Conservation (phyloP, 768 basidiomycete genomes). For the Postia placenta region DNA sequence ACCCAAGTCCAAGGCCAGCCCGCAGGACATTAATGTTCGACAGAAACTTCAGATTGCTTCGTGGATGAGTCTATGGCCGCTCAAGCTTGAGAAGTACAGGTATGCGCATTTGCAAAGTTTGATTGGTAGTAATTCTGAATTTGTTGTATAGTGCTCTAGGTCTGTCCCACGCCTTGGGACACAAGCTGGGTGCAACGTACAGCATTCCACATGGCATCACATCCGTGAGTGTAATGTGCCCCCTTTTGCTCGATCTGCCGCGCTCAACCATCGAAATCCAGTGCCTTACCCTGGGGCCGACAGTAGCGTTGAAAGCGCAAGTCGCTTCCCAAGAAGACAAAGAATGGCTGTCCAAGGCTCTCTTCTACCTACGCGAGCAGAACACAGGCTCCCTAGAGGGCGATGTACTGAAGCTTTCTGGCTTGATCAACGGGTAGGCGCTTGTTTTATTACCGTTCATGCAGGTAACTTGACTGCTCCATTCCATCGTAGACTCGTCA, state of each 20-base stretch:
- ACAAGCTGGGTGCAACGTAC: constrained; percentile 68
- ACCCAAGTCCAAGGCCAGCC: constrained; percentile 55
- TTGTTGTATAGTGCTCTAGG: constrained; percentile 47
- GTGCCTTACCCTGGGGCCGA: constrained; percentile 69
- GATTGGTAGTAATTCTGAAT: background rate
- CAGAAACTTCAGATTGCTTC: constrained; percentile 69
- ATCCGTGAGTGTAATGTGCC: constrained; percentile 41
- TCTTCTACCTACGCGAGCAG: constrained; percentile 54
- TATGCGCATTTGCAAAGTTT: constrained; percentile 13
- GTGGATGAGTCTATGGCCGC: constrained; percentile 79
- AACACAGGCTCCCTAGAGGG: constrained; percentile 60
- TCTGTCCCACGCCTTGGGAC: constrained; percentile 70
- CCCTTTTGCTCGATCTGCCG: background rate
- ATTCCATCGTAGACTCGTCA: constrained; percentile 45
- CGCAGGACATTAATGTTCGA: constrained; percentile 48
- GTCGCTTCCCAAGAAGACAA: constrained; percentile 58
- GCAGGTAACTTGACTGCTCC: too few relatives aligned
- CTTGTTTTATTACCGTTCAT: background rate
- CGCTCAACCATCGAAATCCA: constrained; percentile 17
- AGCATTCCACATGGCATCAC: constrained; percentile 79
- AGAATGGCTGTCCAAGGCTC: constrained; percentile 44
- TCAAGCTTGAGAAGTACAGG: constrained; percentile 51
- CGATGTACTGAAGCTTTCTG: constrained; percentile 51
- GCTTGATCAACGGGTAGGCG: constrained; percentile 49
- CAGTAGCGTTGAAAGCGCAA: constrained; percentile 53